These are phyloP conservation scores for Closterium sp. DNA, from an alignment of 139 green algal genomes.

Conservation along the genomic window DNA sequence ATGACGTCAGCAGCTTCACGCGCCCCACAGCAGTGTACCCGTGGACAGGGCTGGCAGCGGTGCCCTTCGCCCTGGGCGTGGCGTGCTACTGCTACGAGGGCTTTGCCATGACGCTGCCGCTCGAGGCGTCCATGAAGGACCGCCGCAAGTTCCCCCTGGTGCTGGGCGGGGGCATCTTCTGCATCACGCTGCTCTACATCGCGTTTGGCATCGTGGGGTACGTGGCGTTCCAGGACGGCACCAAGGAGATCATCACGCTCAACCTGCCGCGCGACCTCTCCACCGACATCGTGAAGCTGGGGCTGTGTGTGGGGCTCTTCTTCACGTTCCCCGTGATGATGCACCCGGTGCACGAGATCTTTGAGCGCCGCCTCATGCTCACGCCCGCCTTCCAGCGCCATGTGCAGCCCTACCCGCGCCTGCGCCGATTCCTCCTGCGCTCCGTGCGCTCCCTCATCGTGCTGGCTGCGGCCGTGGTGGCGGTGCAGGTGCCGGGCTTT, in stretches of 20 bases:
- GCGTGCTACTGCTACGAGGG: slow-evolving; percentile 67
- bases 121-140: slow-evolving; percentile 61
- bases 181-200: slow-evolving; percentile 57
- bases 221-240: slow-evolving; percentile 37
- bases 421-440: slow-evolving; percentile 7
- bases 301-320: slow-evolving; percentile 59
- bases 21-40: background rate
- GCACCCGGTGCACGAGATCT: slow-evolving; percentile 52
- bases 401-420: slow-evolving; percentile 8
- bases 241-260: slow-evolving; percentile 64
- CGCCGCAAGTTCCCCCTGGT: slow-evolving; percentile 46
- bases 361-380: slow-evolving; percentile 7
- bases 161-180: slow-evolving; percentile 37
- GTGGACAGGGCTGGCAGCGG: slow-evolving; percentile 13
- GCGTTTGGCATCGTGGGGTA: slow-evolving; percentile 56
- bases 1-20: slow-evolving; percentile 32
- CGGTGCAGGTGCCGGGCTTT: slow-evolving; percentile 35
- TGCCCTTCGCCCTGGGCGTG: slow-evolving; percentile 65
- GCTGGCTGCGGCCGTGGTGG: background rate
- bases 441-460: slow-evolving; percentile 7
- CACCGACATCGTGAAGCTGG: slow-evolving; percentile 55
- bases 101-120: slow-evolving; percentile 62
- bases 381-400: slow-evolving; percentile 25
- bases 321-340: slow-evolving; percentile 70
- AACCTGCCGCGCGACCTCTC: slow-evolving; percentile 58